These are phyloP conservation scores for Phytophthora idaei DNA, from an alignment of 352 stramenopile genomes.

Conservation along the genomic window DNA sequence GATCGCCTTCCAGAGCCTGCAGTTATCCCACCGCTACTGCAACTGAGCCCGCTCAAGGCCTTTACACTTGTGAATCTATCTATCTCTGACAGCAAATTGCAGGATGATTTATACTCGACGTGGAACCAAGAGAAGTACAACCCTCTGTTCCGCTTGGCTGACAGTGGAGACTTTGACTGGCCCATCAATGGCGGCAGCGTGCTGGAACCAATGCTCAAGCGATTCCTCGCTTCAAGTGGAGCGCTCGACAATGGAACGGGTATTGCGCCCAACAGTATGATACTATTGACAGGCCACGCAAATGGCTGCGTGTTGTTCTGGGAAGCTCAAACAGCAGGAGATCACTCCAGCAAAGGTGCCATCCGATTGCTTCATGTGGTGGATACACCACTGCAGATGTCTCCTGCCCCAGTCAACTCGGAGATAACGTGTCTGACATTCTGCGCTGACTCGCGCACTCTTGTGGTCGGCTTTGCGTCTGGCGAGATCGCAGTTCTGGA, in stretches of 20 bases:
- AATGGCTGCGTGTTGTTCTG: conserved; percentile 69
- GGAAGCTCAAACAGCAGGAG: conserved; percentile 53
- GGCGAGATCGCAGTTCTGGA: conserved; percentile 64
- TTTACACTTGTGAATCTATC: conserved; percentile 49
- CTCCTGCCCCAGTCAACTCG: conserved; percentile 34
- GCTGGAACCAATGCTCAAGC: conserved; percentile 57
- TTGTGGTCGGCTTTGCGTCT: conserved; percentile 57
- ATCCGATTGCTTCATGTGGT: conserved; percentile 65
- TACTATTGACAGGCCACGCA: conserved; percentile 64
- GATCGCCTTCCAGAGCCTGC: conserved; percentile 39
- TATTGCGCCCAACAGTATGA: conserved; percentile 46
- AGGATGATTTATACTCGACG: conserved; percentile 52
- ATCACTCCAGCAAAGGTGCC: conserved; percentile 57
- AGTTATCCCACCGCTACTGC: conserved; percentile 52
- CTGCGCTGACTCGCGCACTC: conserved; percentile 46
- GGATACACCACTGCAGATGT: conserved; percentile 45
- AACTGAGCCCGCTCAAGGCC: conserved; percentile 56
- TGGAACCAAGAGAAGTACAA: conserved; percentile 48
- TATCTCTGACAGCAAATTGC: conserved; percentile 42
- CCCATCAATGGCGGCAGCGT: conserved; percentile 71
- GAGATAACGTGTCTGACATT: conserved; percentile 58
- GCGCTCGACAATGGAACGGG: conserved; percentile 25
- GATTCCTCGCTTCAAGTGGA: conserved; percentile 44
- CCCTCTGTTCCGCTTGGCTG: conserved; percentile 35
- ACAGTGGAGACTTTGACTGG: conserved; percentile 69